phyloP scores from a whole-genome alignment of 306 rosid species.

The Senna siamea region DNA sequence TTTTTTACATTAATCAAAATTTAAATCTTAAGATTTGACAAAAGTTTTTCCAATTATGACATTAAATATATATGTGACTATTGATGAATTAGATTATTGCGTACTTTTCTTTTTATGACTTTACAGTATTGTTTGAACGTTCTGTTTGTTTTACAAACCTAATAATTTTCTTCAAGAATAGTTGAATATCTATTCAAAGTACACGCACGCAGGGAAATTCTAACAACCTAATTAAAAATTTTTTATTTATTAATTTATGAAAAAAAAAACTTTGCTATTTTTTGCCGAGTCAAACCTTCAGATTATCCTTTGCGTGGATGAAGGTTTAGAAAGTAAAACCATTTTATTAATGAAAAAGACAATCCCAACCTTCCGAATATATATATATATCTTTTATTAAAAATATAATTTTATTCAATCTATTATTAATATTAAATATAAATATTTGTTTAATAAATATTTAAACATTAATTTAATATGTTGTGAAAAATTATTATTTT shows the following conservation, averaged over 20 bases:
- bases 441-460: too few relatives aligned
- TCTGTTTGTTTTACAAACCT: neutral
- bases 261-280: neutral
- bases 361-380: neutral
- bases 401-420: too few relatives aligned
- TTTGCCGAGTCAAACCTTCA: constrained; percentile 13
- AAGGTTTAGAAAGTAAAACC: neutral
- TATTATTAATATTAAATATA: too few relatives aligned
- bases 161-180: neutral
- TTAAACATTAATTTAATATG: too few relatives aligned
- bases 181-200: neutral
- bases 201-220: neutral
- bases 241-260: neutral
- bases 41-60: too few relatives aligned
- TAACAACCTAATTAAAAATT: neutral
- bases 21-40: neutral
- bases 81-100: neutral
- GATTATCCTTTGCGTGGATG: neutral
- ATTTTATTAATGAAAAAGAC: neutral
- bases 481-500: too few relatives aligned
- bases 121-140: neutral
- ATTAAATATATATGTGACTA: too few relatives aligned
- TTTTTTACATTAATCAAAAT: too few relatives aligned
- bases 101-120: neutral
- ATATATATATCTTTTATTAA: too few relatives aligned